Evolutionary conservation across 495 filamentous ascomycete genomes (phyloP), one percentile per base, ranked within the genome.

Genomic region (Cercophora samala): DNA sequence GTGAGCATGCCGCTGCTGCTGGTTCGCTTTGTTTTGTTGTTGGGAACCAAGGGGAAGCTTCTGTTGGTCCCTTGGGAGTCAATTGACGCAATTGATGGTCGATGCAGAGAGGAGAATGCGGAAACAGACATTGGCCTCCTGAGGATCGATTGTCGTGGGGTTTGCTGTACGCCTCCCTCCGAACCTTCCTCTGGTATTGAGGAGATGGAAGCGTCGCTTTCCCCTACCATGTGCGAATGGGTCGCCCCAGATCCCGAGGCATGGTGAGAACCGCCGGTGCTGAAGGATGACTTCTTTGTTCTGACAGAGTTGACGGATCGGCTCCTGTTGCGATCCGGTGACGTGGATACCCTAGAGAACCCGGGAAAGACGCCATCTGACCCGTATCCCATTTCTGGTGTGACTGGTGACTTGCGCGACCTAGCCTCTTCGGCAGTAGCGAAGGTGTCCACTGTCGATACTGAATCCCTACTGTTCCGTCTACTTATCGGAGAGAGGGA

Each of bases 371-470:
- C 11, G 15, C 37, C 37, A 46, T 46, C 37, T 9, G 13, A 46
- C 0, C 37, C 37, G 13, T 46, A 46, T 8, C 37, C 37, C 37
- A 46, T 46, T 46, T 46, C 73, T 9, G 66, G 58, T 32, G 51
- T 64, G 22, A 63, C 56, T 15, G 68, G 69, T 58, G 75, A 77
- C 54, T 66, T 74, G 23, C 74, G 78, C 6, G 70, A 76, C 5
- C 78, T 72, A 0, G 86, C 89, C 78, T 96, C 93, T 0, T 82
- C 87, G 32, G 93, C 93, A 0, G 93, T 97, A 17, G 89, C 90
- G 78, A 95, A 97, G 0, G 91, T 91, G 5, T 89, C 91, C 19
- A 90, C 78, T 0, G 91, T 94, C 5, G 91, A 93, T 2, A 88
- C 77, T 0, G 92, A 93, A 32, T 85, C 86, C 25, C 74, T 78